These are phyloP conservation scores for Claviceps capensis DNA, from an alignment of 2,329 filamentous ascomycete genomes.

Conservation along the genomic window DNA sequence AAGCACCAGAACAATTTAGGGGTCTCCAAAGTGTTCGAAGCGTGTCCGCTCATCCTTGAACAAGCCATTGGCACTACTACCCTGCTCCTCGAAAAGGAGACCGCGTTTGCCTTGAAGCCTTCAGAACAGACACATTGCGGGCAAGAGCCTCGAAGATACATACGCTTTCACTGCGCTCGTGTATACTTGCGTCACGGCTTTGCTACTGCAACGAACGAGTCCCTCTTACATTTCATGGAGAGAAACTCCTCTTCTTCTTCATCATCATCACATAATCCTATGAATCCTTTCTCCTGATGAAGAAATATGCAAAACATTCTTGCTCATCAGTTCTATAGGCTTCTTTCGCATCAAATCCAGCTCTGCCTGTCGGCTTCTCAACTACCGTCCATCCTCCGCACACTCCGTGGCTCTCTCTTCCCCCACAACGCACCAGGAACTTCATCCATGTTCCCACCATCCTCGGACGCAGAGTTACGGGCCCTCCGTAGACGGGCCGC, in stretches of 20 bases:
- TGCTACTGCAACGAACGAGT: conserved; percentile 1
- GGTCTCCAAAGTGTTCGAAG: conserved; percentile 15
- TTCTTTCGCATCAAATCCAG: conserved; percentile 43
- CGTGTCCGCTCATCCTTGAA: conserved; percentile 5
- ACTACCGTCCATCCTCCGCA: conserved; percentile 53
- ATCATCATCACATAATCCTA: conserved; percentile 4
- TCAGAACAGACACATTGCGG: neutral
- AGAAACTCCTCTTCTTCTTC: neutral
- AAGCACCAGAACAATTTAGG: conserved; percentile 35
- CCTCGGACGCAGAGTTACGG: conserved; percentile 42
- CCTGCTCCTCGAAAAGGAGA: neutral
- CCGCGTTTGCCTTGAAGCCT: neutral
- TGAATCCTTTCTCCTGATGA: conserved; percentile 4
- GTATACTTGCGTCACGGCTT: conserved; percentile 1
- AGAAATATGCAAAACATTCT: neutral
- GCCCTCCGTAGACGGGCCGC: conserved; percentile 56
- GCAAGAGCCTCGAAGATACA: neutral
- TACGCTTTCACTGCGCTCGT: neutral
- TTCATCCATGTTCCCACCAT: conserved; percentile 45
- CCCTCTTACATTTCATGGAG: conserved; percentile 3
- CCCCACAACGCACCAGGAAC: conserved; percentile 68
- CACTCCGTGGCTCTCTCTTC: conserved; percentile 67
- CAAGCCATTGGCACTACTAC: neutral
- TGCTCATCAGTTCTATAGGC: conserved; percentile 27
- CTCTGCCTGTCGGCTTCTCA: conserved; percentile 48